phyloP scores from a whole-genome alignment of 2,329 filamentous ascomycete species.

The Fusarium buharicum region DNA sequence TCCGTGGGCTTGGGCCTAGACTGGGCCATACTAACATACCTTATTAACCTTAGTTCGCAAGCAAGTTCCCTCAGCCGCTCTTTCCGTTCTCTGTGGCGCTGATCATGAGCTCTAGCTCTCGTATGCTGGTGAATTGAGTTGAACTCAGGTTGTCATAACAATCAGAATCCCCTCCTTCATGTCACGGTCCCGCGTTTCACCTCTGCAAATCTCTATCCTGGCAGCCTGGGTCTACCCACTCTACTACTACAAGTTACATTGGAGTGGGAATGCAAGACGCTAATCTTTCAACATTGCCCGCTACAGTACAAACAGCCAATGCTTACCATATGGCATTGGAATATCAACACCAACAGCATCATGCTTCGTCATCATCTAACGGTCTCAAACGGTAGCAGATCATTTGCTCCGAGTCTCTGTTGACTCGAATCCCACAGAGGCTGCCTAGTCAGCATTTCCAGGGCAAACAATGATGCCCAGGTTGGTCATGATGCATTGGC shows the following conservation, averaged over 20 bases:
- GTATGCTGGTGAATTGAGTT: background rate
- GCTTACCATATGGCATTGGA: conserved; percentile 4
- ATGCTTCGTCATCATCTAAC: conserved; percentile 36
- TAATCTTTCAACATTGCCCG: background rate
- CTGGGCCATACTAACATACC: conserved; percentile 12
- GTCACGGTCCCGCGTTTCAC: conserved; percentile 20
- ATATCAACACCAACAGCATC: conserved; percentile 17
- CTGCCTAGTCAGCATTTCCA: conserved; percentile 8
- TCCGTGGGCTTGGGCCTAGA: conserved; percentile 1
- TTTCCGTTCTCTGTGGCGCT: conserved; percentile 26
- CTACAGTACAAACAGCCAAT: conserved; percentile 7
- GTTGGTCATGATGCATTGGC: conserved; percentile 36
- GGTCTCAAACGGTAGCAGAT: conserved; percentile 13
- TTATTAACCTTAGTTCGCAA: conserved; percentile 17
- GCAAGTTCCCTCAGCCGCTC: conserved; percentile 25
- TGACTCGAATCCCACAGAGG: background rate
- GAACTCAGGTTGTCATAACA: conserved; percentile 1
- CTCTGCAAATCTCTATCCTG: conserved; percentile 26
- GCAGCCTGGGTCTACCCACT: too few species aligned
- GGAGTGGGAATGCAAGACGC: background rate
- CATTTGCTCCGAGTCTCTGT: background rate
- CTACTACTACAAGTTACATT: conserved; percentile 6
- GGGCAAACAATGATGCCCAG: conserved; percentile 29
- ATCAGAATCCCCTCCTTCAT: conserved; percentile 5
- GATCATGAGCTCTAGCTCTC: background rate